Percentiles rank a stretch among this genome's conserved stretches.
These are phyloP conservation scores for Neofusicoccum parvum DNA, from an alignment of 2,329 filamentous ascomycete genomes.

Conservation along the genomic window DNA sequence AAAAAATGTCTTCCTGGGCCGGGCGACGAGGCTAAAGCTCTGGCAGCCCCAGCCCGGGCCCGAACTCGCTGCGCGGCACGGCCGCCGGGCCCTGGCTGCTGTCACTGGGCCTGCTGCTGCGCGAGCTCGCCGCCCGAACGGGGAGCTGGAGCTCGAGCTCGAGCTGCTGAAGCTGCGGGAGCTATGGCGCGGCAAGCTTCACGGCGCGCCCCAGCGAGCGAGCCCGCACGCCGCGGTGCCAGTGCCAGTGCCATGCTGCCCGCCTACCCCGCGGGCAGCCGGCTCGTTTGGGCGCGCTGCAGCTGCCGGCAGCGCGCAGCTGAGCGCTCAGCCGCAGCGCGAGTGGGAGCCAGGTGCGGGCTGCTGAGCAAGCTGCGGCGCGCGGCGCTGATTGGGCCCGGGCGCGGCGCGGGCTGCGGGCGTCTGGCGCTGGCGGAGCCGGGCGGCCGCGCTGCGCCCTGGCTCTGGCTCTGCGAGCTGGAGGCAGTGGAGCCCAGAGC, in stretches of 20 bases:
- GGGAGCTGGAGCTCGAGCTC: background rate
- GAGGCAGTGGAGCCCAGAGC: no score
- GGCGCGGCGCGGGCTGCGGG: background rate
- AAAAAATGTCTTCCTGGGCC: constrained; percentile 8
- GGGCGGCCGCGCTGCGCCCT: no score
- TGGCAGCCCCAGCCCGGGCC: constrained; percentile 1
- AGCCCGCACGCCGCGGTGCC: background rate
- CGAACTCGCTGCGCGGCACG: background rate
- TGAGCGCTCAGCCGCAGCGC: background rate
- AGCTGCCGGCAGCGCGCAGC: background rate
- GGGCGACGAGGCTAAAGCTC: background rate
- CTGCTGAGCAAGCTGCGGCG: background rate
- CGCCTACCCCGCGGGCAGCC: background rate
- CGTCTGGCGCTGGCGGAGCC: background rate
- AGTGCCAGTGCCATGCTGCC: background rate
- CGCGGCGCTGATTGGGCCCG: background rate
- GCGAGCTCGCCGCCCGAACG: background rate
- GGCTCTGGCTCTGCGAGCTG: no score
- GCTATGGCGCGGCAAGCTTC: constrained; percentile 9
- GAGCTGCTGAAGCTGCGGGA: constrained; percentile 15
- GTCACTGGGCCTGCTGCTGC: background rate
- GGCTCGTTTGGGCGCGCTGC: background rate
- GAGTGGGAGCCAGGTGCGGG: background rate
- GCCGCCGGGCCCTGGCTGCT: background rate
- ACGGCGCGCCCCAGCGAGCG: background rate